A percentile compares a stretch with the other conserved stretches of the same genome.
phyloP scores from a whole-genome alignment of 257 asterid genomes.

The Knoxia roxburghii region DNA sequence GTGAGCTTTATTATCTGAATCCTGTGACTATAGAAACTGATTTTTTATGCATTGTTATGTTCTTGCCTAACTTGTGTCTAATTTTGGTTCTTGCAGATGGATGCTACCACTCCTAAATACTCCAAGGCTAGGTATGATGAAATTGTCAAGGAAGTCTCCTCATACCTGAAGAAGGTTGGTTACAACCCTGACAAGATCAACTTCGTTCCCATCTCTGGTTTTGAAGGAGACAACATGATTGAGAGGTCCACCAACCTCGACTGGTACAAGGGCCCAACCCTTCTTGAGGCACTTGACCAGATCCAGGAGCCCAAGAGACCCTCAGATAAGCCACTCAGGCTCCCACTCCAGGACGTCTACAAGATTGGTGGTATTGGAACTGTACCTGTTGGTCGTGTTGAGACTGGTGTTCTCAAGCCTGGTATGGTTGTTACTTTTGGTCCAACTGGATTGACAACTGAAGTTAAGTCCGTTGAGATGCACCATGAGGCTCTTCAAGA shows the following conservation, averaged over 20 bases:
- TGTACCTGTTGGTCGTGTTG: slow-evolving; percentile 33
- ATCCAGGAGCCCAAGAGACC: slow-evolving; percentile 33
- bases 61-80: not conserved
- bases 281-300: slow-evolving; percentile 32
- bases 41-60: not conserved
- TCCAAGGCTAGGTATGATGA: slow-evolving; percentile 32
- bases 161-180: slow-evolving; percentile 31
- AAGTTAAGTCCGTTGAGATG: slow-evolving; percentile 32
- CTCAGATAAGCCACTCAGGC: slow-evolving; percentile 33
- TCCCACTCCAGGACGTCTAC: slow-evolving; percentile 32
- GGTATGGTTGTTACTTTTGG: slow-evolving; percentile 31
- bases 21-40: not conserved
- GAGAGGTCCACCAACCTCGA: slow-evolving; percentile 33
- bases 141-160: slow-evolving; percentile 29
- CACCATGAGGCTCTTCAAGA: slow-evolving; percentile 25
- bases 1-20: slow-evolving; percentile 7
- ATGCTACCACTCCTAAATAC: slow-evolving; percentile 32
- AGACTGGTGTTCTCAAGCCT: slow-evolving; percentile 30
- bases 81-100: slow-evolving; percentile 17
- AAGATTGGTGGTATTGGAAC: slow-evolving; percentile 36
- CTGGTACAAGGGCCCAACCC: slow-evolving; percentile 38
- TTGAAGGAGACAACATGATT: slow-evolving; percentile 34
- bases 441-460: slow-evolving; percentile 31
- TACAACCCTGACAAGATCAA: slow-evolving; percentile 32
- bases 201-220: slow-evolving; percentile 32